Percentiles rank a stretch among this genome's conserved stretches.
Conservation (phyloP, 2,329 filamentous ascomycete genomes). For the Cladosporium austrohemisphaericum region DNA sequence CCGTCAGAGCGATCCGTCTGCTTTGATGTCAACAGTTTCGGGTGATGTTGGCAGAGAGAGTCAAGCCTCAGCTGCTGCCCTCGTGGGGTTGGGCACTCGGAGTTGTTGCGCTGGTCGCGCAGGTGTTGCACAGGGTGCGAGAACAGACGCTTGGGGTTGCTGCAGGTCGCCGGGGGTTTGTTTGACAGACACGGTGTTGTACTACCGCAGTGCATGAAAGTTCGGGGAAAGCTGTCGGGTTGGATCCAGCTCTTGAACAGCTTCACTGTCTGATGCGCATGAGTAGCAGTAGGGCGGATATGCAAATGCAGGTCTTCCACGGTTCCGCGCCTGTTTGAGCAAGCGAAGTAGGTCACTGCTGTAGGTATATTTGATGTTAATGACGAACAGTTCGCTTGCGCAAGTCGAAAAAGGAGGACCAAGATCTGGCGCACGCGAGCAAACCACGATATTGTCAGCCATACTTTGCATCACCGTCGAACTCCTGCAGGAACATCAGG, state of each 20-base stretch:
- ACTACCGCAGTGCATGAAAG: neutral
- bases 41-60: neutral
- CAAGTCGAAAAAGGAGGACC: neutral
- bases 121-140: constrained; percentile 4
- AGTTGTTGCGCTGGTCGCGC: neutral
- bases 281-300: too few relatives aligned
- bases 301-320: too few relatives aligned
- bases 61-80: constrained; percentile 1
- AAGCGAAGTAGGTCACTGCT: neutral
- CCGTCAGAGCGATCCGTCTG: too few relatives aligned
- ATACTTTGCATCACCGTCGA: too few relatives aligned
- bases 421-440: too few relatives aligned
- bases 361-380: neutral
- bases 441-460: too few relatives aligned
- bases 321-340: neutral
- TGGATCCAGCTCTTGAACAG: too few relatives aligned
- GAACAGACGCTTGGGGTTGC: neutral
- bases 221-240: too few relatives aligned
- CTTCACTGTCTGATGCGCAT: too few relatives aligned
- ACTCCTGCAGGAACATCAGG: too few relatives aligned
- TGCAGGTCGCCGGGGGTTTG: constrained; percentile 4
- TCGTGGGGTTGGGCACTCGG: neutral
- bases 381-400: neutral
- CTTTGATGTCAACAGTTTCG: neutral
- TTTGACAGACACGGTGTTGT: constrained; percentile 6